Evolutionary conservation across 1,284 basidiomycete species (phyloP).

Genomic region (Heterobasidion annosum): DNA sequence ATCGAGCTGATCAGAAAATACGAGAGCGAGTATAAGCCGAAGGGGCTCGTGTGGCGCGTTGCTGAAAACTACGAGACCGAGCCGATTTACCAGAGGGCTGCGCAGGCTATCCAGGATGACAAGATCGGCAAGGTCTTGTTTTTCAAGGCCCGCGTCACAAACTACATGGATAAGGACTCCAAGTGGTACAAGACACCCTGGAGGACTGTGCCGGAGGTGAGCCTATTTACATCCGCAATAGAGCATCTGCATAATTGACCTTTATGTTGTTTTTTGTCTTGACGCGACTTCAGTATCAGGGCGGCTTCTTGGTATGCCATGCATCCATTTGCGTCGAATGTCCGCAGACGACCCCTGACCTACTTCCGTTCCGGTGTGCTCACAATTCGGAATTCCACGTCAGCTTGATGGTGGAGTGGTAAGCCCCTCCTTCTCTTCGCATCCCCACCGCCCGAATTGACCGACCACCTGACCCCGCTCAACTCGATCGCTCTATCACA

Average conservation of each 20-base stretch:
- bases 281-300: constrained; percentile 54
- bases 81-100: constrained; percentile 45
- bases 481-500: not conserved
- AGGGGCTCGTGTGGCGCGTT: constrained; percentile 76
- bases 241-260: not conserved
- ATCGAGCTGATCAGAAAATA: constrained; percentile 59
- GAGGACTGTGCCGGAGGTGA: constrained; percentile 73
- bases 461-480: not conserved
- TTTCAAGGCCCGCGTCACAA: constrained; percentile 50
- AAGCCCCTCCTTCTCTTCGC: constrained; percentile 19
- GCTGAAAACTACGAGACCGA: constrained; percentile 81
- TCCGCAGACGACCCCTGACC: constrained; percentile 8
- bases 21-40: constrained; percentile 52
- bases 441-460: not conserved
- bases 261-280: not conserved
- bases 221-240: constrained; percentile 16
- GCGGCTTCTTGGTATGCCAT: constrained; percentile 60
- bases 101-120: constrained; percentile 41
- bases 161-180: constrained; percentile 49
- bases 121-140: constrained; percentile 57
- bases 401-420: constrained; percentile 67
- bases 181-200: constrained; percentile 79
- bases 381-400: constrained; percentile 7
- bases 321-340: constrained; percentile 8
- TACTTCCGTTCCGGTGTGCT: not conserved